These are phyloP conservation scores for Olyra latifolia DNA, from an alignment of 176 grass and related monocot species.

Conservation along the genomic window DNA sequence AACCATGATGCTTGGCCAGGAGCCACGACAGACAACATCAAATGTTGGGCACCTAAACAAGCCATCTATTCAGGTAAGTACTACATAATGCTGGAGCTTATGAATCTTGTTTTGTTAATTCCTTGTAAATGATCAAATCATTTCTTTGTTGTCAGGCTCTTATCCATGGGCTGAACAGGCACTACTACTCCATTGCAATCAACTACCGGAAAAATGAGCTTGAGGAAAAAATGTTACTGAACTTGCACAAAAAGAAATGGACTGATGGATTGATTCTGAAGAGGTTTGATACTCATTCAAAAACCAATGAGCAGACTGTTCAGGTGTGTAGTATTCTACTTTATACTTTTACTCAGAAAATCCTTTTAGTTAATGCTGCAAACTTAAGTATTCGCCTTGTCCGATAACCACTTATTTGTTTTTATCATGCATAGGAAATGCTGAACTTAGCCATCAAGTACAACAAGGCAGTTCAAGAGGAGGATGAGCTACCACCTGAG, in stretches of 20 bases:
- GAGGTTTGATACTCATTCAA: conserved; percentile 76
- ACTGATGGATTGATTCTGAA: conserved; percentile 88
- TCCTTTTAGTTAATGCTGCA: not conserved
- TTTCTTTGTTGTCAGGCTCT: conserved; percentile 59
- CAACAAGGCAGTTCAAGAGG: conserved; percentile 97
- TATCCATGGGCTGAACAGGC: conserved; percentile 94
- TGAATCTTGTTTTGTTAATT: not conserved
- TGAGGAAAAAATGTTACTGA: conserved; percentile 95
- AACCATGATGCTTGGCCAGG: conserved; percentile 99
- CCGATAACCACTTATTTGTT: conserved; percentile 2
- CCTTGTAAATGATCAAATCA: not conserved
- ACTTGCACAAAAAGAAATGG: conserved; percentile 99
- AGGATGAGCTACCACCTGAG: conserved; percentile 94
- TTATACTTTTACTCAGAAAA: not conserved
- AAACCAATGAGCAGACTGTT: conserved; percentile 94
- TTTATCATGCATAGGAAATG: conserved; percentile 70
- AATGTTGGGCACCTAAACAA: conserved; percentile 99
- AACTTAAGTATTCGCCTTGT: not conserved
- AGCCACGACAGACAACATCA: conserved; percentile 90
- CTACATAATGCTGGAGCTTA: not conserved
- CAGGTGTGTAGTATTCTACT: conserved; percentile 51
- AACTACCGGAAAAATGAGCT: conserved; percentile 99
- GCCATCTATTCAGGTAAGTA: conserved; percentile 85
- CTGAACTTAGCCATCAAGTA: conserved; percentile 92
- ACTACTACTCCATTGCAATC: conserved; percentile 99